Conservation (phyloP, 805 yeast species). For the Maudiozyma serrabonitensis region DNA sequence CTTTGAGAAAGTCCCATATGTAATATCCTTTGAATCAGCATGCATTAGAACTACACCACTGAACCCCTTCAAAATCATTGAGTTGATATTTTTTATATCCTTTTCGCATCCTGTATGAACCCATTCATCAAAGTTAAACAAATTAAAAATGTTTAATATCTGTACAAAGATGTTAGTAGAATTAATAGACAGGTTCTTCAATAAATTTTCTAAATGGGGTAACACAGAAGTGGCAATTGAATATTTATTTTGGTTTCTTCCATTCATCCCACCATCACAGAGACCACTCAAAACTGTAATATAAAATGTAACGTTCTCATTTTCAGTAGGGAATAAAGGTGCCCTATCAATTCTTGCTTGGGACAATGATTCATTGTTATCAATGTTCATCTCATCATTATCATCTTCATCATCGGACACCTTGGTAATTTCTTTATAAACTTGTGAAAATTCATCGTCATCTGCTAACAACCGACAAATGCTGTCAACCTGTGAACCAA, state of each 20-base stretch:
- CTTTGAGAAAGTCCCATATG: constrained; percentile 11
- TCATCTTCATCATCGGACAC: constrained; percentile 5
- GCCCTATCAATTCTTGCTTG: constrained; percentile 3
- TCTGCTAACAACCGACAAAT: constrained; percentile 19
- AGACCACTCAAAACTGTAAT: constrained; percentile 23
- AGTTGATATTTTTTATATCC: constrained; percentile 11
- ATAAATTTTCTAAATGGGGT: constrained; percentile 17
- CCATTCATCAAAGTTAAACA: constrained; percentile 27
- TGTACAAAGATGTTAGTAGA: constrained; percentile 15
- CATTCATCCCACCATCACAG: constrained; percentile 20
- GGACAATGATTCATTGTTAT: constrained; percentile 5
- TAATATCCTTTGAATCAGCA: constrained; percentile 5
- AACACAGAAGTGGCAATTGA: constrained; percentile 14
- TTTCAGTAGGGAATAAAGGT: constrained; percentile 18
- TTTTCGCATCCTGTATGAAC: constrained; percentile 19
- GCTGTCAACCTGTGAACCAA: constrained; percentile 15
- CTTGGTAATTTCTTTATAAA: constrained; percentile 1
- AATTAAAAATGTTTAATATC: constrained; percentile 17
- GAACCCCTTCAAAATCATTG: constrained; percentile 15
- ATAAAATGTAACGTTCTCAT: constrained; percentile 16
- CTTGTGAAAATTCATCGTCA: constrained; percentile 14
- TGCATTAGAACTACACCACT: constrained; percentile 11
- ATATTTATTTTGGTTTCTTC: constrained; percentile 17
- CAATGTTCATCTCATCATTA: constrained; percentile 4
- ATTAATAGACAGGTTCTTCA: constrained; percentile 18